Conservation (phyloP, 2,329 filamentous ascomycete genomes). For the Fusarium acutatum region DNA sequence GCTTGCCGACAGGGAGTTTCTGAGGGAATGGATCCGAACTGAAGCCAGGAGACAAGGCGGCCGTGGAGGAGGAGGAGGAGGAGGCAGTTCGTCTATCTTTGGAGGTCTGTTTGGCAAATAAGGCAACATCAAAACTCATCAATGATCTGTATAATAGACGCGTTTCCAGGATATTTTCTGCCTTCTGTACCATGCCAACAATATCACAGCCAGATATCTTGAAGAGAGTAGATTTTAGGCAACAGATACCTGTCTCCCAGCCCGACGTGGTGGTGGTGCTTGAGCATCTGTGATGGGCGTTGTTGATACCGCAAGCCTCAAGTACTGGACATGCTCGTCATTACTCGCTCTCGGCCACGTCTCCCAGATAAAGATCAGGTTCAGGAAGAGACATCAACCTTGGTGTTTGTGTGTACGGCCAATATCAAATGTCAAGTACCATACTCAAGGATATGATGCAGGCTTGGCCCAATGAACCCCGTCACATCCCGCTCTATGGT, state of each 20-base stretch:
- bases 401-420: not conserved
- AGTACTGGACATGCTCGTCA: not conserved
- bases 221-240: no score
- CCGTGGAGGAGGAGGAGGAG: conserved; percentile 52
- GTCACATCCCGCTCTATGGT: not conserved
- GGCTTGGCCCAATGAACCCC: not conserved
- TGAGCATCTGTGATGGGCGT: no score
- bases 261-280: no score
- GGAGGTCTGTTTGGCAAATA: conserved; percentile 54
- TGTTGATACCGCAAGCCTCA: no score
- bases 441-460: not conserved
- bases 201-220: not conserved
- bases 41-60: conserved; percentile 59
- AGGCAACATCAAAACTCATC: conserved; percentile 30
- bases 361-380: no score
- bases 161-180: not conserved
- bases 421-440: not conserved
- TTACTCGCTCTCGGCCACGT: not conserved
- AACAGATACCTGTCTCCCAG: no score
- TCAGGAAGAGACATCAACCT: not conserved
- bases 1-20: conserved; percentile 58
- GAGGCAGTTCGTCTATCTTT: conserved; percentile 44
- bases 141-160: not conserved
- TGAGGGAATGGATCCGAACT: conserved; percentile 62
- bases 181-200: not conserved